Evolutionary conservation across 2,329 filamentous ascomycete genomes (phyloP), one percentile per base, ranked within the genome.

Genomic region (Ciborinia camelliae): DNA sequence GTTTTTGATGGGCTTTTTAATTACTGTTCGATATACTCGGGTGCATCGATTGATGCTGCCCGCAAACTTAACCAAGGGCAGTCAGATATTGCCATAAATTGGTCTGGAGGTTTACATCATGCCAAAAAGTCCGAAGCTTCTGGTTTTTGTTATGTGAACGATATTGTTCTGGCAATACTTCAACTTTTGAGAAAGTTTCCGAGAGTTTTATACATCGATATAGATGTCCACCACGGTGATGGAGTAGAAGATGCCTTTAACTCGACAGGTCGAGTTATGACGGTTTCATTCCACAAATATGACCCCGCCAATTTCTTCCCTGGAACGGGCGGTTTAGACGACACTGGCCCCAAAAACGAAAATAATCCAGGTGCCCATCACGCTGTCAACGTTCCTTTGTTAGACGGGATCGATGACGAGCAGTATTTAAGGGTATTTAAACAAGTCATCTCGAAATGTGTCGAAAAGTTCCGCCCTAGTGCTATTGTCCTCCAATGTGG

Each of bases 61-160:
- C 87, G 91, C 67, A 96, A 96, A 75, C 86, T 99, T 45, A 90
- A 89, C 75, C 90, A 91, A 73, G 84, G 88, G 55, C 90, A 97
- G 78, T 92, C 92, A 37, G 91, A 98, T 74, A 97, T 99, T 74
- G 95, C 95, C 63, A 92, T 99, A 74, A 96, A 96, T 73, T 99
- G 95, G 95, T 95, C 92, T 23, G 95, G 95, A 43, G 95, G 95
- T 14, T 84, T 99, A 37, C 95, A 99, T 77, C 95, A 99, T 74
- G 95, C 95, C 53, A 97, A 98, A 78, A 95, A 94, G 75, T 86
- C 89, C 62, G 92, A 97, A 78, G 94, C 95, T 0, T 94, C 90
- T 18, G 95, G 95, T 0, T 99, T 99, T 78, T 99, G 95, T 80
- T 99, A 99, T 79, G 92, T 98, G 79, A 99, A 99, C 77, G 95